Base-by-base conservation (phyloP, 495 filamentous ascomycete genomes). In the Xylaria sp. region DNA sequence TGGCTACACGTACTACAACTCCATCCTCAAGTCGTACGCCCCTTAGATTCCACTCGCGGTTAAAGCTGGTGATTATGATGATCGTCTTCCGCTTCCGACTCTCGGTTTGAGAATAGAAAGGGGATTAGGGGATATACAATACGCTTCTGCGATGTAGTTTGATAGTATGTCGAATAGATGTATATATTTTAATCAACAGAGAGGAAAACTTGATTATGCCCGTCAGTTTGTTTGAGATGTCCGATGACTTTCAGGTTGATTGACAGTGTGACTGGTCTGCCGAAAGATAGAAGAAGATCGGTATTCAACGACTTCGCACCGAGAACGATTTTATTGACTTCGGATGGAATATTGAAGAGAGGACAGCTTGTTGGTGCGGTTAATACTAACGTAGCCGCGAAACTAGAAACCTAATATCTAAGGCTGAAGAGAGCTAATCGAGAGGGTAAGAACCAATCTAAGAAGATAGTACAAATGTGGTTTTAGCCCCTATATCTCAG, bases 1-100 rank as follows among this genome's bases (percentile, higher is more conserved):
- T n/a, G 89, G 85, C 0, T 90, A 87, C 78, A 80, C 77, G 37
- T 66, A 71, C 69, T 71, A 71, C 69, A 59, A 59, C 29, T 3
- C 24, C 11, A 35, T 71, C 35, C 69, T 71, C 52, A 66, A 71
- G 69, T 48, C 69, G 5, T 71, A 71, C 41, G 61, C 48, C 35
- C 48, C 69, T 11, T 71, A 59, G 24, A 40, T 26, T 31, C n/a
- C n/a, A 31, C 9, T 41, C 29, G 12, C 0, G 31, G 35, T 53
- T n/a, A n/a, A 33, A 12, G 44, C 5, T 31, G 44, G n/a, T n/a
- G 6, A 50, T 65, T 26, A 21, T 46, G 44, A 33, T n/a, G 6
- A 50, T 65, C 41, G n/a, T 46, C 24, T 63, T 41, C 21, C 7
- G 24, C 24, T 46, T 33, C 26, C 26, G 19, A 21, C 57, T n/a